Conservation (phyloP, 139 green algal species). For the Desmodesmus armatus region DNA sequence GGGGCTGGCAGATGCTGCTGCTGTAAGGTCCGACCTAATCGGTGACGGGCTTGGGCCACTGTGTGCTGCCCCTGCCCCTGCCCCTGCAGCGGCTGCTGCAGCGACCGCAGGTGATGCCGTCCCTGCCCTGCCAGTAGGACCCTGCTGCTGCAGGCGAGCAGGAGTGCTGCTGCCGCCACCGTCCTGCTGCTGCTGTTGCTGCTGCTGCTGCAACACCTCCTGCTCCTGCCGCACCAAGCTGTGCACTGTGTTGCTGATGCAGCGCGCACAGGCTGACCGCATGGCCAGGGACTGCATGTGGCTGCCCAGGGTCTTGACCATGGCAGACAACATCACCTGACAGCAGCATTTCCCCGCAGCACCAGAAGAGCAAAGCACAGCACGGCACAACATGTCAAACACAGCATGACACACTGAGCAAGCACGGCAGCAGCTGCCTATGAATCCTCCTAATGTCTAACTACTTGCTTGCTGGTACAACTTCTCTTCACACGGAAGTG, state of each 20-base stretch:
- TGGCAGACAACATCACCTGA: conserved; percentile 31
- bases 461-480: no score
- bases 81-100: neutral
- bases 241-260: conserved; percentile 9
- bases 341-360: neutral
- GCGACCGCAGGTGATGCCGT: neutral
- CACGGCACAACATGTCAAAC: no score
- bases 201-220: neutral
- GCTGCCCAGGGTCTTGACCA: conserved; percentile 46
- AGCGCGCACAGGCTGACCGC: conserved; percentile 26
- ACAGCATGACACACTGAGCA: neutral
- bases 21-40: no score
- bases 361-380: neutral
- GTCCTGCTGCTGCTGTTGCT: conserved; percentile 1
- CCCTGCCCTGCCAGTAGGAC: neutral
- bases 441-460: no score
- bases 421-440: no score
- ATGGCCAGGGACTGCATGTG: conserved; percentile 17
- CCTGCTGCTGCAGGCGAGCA: neutral
- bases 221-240: neutral
- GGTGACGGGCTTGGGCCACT: neutral
- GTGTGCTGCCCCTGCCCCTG: neutral
- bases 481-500: no score
- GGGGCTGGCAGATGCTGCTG: conserved; percentile 12
- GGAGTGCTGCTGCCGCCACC: neutral